Base-by-base conservation (phyloP, 352 stramenopile genomes). In the Phytopythium boreale region DNA sequence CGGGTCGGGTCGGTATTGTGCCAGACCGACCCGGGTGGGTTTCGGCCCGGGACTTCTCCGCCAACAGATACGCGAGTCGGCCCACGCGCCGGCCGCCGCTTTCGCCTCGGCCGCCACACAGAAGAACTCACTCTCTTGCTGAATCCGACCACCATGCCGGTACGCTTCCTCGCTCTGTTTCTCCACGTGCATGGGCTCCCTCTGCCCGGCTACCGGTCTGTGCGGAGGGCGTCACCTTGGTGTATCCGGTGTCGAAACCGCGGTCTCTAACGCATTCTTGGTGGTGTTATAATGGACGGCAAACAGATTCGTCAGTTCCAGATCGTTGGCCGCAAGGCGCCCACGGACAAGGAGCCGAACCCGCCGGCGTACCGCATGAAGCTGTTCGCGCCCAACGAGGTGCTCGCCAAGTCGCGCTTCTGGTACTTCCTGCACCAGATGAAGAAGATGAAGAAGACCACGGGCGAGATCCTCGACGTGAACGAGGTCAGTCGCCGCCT, bases 381-480 rank as follows among this genome's bases (percentile, higher is more conserved):
- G 82, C 75, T 97, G 60, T 99, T 99, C 79, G 96, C 96, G 37
- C 93, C 96, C 59, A 99, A 99, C 85, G 71, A 88, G 65, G 97
- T 99, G 64, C 93, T 98, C 63, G 97, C 97, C 70, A 98, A 99
- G 89, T 99, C 97, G 64, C 98, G 98, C 79, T 99, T 99, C 92
- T 99, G 98, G 97, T 99, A 99, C 89, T 99, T 99, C 87, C 96
- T 99, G 76, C 97, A 99, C 83, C 97, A 99, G 89, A 99, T 99
- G 89, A 96, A 97, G 74, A 99, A 99, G 92, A 99, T 99, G 97
- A 99, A 99, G 95, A 99, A 99, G 93, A 99, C 97, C 61, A 99
- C 97, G 57, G 98, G 98, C 79, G 97, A 99, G 84, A 99, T 99
- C 80, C 84, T 99, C 60, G 95, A 99, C 82, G 85, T 98, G 69